Base-by-base conservation (phyloP, 2,329 filamentous ascomycete species). In the Gaeumannomyces sp. region DNA sequence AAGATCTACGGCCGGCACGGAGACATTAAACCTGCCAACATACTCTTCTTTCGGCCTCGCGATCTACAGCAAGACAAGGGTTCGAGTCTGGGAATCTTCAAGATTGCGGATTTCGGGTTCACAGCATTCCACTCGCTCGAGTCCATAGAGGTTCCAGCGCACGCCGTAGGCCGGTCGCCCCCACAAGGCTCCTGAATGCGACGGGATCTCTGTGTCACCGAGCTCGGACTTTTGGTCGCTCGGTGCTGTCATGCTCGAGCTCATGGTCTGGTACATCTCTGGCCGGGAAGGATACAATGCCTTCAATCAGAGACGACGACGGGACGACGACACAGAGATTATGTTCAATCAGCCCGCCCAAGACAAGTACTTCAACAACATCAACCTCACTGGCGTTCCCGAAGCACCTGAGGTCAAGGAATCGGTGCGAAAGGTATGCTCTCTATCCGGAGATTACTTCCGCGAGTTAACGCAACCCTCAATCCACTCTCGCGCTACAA, bases 21-120 rank as follows among this genome's bases (percentile, higher is more conserved):
- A 11, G 70, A 71, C 28, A 70, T 71, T 38, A 71, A 71, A 33
- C 67, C 69, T 0, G 66, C 68, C 22, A 71, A 71, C 28, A 69
- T 71, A 1, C 66, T 71, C 8, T 70, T 67, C 66, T 71, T 67
- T 25, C 59, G 25, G 16, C 1, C 7, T 1, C 19, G 16, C 8
- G 33, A 13, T 31, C 38, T 16, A 50, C 16, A 50, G 16, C 16
- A 16, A 50, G 27, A n/a, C 5, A 25, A 29, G 6, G 1, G 38
- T 16, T 50, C 5, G 16, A 22, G 11, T 50, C 19, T 50, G 16
- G 66, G 50, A 10, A 66, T 38, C 0, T 50, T 64, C 13, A 65
- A 64, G 63, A 31, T 64, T n/a, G 58, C 68, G 7, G 65, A 67
- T 56, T 64, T 69, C 22, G 68, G 69, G 4, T 65, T 69, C 2